Base-by-base conservation (phyloP, 495 filamentous ascomycete species). In the Trichoderma erinaceum region DNA sequence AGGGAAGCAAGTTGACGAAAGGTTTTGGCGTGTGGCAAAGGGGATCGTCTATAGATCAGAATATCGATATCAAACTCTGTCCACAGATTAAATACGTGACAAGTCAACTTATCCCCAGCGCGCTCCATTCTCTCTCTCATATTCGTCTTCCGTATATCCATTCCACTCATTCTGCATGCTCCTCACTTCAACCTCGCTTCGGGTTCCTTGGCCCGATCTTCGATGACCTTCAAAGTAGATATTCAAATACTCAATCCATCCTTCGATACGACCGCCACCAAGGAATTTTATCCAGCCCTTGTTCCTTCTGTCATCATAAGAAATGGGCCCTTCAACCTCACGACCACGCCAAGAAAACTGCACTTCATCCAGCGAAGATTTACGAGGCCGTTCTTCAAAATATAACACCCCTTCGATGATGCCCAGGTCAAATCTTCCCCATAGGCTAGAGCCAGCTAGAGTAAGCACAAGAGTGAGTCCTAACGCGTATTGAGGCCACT, bases 351-450 rank as follows among this genome's bases (percentile, higher is more conserved):
- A 79, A 11, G 29, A 43, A 66, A 80, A 74, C 3, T 41, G 41
- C 1, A 76, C 4, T 0, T 1, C 6, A 1, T 71, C 64, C 3
- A 38, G 4, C 0, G 77, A 79, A 2, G 77, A 74, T 32, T 68
- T 44, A 32, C 66, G 75, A 1, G 77, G 78, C 1, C 76, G 73
- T n/a, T 74, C 11, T 12, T 70, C 23, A 25, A 79, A 58, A 12
- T 63, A 70, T 0, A 78, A 27, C 10, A 78, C 69, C 0, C 78
- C 76, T 10, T 29, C 38, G n/a, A 78, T 43, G 13, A 72, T 66
- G 23, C 74, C 74, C 1, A 79, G 68, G 38, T 76, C 72, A 67
- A 80, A 79, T 0, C 64, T 63, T 0, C 73, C 78, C 74, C 77
- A 77, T 3, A 80, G 72, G 44, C 70, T 64, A 66, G 65, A 69